phyloP scores from a whole-genome alignment of 306 rosid genomes.

The Glycine tomentella region DNA sequence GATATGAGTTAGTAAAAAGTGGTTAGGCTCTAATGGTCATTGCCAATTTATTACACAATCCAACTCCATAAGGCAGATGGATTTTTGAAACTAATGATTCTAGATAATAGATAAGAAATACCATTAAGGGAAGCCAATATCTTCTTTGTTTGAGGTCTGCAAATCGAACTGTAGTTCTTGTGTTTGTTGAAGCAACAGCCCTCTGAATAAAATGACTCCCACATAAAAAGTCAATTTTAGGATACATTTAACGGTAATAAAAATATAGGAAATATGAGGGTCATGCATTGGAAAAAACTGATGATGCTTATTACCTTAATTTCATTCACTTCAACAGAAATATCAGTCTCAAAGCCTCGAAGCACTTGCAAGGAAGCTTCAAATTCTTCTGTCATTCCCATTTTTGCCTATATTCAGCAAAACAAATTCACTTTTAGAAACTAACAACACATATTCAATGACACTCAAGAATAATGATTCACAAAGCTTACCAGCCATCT shows the following conservation, averaged over 20 bases:
- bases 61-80: slow-evolving; percentile 27
- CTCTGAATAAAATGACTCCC: slow-evolving; percentile 62
- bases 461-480: no score
- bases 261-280: slow-evolving; percentile 40
- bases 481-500: no score
- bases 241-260: slow-evolving; percentile 22
- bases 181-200: slow-evolving; percentile 72
- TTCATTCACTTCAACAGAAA: no score
- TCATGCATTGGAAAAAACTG: slow-evolving; percentile 23
- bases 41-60: slow-evolving; percentile 37
- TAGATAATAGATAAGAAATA: slow-evolving; percentile 46
- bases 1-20: slow-evolving; percentile 42
- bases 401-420: no score
- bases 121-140: slow-evolving; percentile 95
- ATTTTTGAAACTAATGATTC: slow-evolving; percentile 38
- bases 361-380: no score
- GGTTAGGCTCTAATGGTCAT: slow-evolving; percentile 39
- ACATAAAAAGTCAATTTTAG: slow-evolving; percentile 12
- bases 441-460: no score
- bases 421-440: no score
- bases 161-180: slow-evolving; percentile 76
- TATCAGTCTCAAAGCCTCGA: no score
- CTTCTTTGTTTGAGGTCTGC: slow-evolving; percentile 79
- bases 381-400: no score
- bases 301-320: not conserved